phyloP scores from a whole-genome alignment of 176 grass and related monocot species.

The Thinopyrum elongatum region DNA sequence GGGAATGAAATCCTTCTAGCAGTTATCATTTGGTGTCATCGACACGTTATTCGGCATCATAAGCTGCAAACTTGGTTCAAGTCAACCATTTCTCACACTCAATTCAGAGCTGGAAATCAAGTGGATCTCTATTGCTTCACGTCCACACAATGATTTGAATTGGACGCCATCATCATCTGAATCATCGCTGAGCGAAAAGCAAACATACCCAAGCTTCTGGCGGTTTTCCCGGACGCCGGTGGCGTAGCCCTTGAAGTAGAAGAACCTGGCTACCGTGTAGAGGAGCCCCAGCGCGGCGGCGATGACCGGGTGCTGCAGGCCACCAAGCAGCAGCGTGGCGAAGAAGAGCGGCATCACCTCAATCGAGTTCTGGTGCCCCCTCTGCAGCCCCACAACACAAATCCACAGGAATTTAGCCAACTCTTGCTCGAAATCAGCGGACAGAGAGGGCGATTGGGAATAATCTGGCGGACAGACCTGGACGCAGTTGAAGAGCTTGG shows the following conservation, averaged over 20 bases:
- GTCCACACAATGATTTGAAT: not conserved
- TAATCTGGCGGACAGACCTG: constrained; percentile 40
- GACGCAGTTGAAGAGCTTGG: constrained; percentile 96
- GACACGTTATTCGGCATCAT: not conserved
- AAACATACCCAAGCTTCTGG: constrained; percentile 75
- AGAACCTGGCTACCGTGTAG: constrained; percentile 77
- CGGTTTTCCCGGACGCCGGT: constrained; percentile 79
- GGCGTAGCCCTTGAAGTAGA: constrained; percentile 98
- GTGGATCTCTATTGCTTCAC: not conserved
- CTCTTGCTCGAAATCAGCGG: not conserved
- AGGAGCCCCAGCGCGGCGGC: constrained; percentile 58
- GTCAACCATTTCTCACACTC: not conserved
- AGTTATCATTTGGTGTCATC: too few relatives aligned
- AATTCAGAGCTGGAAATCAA: not conserved
- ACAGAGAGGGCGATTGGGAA: not conserved
- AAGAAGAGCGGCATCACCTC: constrained; percentile 97
- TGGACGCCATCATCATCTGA: not conserved
- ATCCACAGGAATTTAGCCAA: not conserved
- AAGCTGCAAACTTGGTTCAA: not conserved
- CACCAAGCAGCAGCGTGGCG: constrained; percentile 71
- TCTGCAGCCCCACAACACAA: constrained; percentile 40
- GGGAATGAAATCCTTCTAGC: not conserved
- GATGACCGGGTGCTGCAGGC: constrained; percentile 62
- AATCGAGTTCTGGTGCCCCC: constrained; percentile 97
- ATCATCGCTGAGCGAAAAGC: not conserved